Conservation (phyloP, 148 eudicot species). For the Persicaria tinctoria region DNA sequence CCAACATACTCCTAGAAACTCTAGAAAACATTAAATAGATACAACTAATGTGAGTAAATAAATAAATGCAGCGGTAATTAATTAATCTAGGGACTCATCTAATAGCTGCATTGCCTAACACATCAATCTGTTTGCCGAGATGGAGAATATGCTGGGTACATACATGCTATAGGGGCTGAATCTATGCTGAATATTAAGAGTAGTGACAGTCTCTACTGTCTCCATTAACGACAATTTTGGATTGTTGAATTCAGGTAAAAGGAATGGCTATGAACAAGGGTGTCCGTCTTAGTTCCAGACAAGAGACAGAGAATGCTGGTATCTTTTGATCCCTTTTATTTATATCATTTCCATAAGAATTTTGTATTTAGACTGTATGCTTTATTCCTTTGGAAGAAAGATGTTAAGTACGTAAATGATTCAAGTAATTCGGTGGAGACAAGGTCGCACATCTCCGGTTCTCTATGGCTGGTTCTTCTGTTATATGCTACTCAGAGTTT, state of each 20-base stretch:
- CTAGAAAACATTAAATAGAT: too few relatives aligned
- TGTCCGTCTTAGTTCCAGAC: constrained; percentile 37
- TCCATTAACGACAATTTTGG: not conserved
- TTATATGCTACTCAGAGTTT: too few relatives aligned
- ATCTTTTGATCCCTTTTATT: constrained; percentile 8
- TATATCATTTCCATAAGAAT: not conserved
- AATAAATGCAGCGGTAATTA: too few relatives aligned
- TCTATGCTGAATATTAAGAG: not conserved
- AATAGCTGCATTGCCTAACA: not conserved
- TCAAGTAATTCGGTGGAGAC: not conserved
- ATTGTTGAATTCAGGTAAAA: constrained; percentile 58
- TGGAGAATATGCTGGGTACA: not conserved
- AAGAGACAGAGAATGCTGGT: constrained; percentile 94
- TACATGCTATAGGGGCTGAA: not conserved
- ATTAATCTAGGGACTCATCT: not conserved
- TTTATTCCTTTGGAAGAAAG: not conserved
- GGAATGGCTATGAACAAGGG: constrained; percentile 97
- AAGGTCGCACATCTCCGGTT: too few relatives aligned
- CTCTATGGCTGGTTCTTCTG: too few relatives aligned
- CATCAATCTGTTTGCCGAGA: not conserved
- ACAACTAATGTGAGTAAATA: too few relatives aligned
- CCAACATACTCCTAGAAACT: too few relatives aligned
- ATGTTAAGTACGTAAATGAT: not conserved
- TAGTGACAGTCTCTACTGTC: not conserved
- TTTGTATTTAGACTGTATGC: not conserved